Evolutionary conservation across 371 early-diverging fungal species (phyloP), one percentile per base, ranked within the genome.

Genomic region (Dentiscutata heterogama): DNA sequence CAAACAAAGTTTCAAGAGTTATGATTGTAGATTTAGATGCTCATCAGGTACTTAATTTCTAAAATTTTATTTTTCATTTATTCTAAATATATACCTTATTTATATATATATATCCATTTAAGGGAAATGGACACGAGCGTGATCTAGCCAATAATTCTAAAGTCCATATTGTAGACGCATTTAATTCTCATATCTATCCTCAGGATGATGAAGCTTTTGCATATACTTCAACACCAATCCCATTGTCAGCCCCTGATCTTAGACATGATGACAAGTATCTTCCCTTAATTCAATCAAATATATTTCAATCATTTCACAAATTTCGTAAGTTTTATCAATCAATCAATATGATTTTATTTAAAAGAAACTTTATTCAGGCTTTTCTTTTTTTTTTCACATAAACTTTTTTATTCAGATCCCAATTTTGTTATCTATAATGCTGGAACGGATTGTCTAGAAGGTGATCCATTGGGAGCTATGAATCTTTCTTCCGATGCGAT

Each of bases 21-120:
- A 81, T 82, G 82, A 82, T 82, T 68, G 54, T 82, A 14, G 82
- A 82, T 82, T 35, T 82, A 39, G 82, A 82, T 61, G 82, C 82
- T n/a, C 82, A 82, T 82, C 82, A 82, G 61, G 82, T 82, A 63
- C 8, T 11, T 70, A 68, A 4, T 18, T 73, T 11, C 2, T 51
- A 20, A 75, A 72, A 50, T 20, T 50, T 25, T 42, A 58, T 35
- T 54, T 29, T 74, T 56, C 7, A 8, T 22, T 54, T 27, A 74
- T 42, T 25, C 10, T 51, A n/a, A 39, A 27, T 42, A 42, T 70
- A 16, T 51, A 46, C n/a, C n/a, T n/a, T n/a, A n/a, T n/a, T n/a
- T 51, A 1, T 16, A 51, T 51, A 13, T 51, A 51, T 51, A 16
- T 16, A 51, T 51, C 6, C 13, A 10, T 63, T 46, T 10, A 63